A percentile compares a stretch with the other conserved stretches of the same genome.
These are phyloP conservation scores for Trametes villosa DNA, from an alignment of 768 basidiomycete genomes.

Conservation along the genomic window DNA sequence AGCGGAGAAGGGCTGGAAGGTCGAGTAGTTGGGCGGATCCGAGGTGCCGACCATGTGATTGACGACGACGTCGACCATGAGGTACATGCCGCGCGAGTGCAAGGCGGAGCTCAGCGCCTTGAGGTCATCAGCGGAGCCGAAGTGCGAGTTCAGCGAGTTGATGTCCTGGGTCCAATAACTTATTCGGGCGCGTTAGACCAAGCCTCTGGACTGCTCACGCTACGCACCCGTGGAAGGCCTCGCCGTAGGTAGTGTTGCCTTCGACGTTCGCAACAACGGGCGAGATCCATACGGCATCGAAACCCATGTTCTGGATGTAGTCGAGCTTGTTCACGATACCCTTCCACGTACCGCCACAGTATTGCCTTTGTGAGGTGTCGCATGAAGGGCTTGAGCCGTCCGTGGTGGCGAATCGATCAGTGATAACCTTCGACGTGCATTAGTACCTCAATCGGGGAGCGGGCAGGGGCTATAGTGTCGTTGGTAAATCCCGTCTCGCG, in stretches of 20 bases:
- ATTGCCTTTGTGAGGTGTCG: slow-evolving; percentile 49
- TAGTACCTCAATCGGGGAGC: background rate
- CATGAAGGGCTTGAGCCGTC: slow-evolving; percentile 46
- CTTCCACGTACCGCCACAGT: slow-evolving; percentile 63
- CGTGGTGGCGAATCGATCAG: slow-evolving; percentile 62
- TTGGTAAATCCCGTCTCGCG: too few species aligned
- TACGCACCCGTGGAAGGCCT: slow-evolving; percentile 59
- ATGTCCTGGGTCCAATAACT: slow-evolving; percentile 59
- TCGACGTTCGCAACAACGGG: slow-evolving; percentile 56
- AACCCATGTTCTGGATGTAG: slow-evolving; percentile 67
- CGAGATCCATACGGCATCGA: slow-evolving; percentile 63
- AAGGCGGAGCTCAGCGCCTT: slow-evolving; percentile 50
- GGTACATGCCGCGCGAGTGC: slow-evolving; percentile 57
- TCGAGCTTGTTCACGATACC: slow-evolving; percentile 58
- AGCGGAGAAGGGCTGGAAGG: slow-evolving; percentile 39
- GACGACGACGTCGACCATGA: slow-evolving; percentile 67
- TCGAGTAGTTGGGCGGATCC: slow-evolving; percentile 27
- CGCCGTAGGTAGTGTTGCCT: slow-evolving; percentile 51
- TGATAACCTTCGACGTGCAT: slow-evolving; percentile 48
- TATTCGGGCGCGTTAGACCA: background rate
- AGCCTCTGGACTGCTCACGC: too few species aligned
- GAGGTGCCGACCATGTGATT: slow-evolving; percentile 57
- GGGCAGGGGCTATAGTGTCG: too few species aligned
- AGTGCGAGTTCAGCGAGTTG: slow-evolving; percentile 52
- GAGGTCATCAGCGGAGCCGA: slow-evolving; percentile 56